Evolutionary conservation across 2,329 filamentous ascomycete genomes (phyloP), one percentile per base, ranked within the genome.

Genomic region (Scedosporium boydii): DNA sequence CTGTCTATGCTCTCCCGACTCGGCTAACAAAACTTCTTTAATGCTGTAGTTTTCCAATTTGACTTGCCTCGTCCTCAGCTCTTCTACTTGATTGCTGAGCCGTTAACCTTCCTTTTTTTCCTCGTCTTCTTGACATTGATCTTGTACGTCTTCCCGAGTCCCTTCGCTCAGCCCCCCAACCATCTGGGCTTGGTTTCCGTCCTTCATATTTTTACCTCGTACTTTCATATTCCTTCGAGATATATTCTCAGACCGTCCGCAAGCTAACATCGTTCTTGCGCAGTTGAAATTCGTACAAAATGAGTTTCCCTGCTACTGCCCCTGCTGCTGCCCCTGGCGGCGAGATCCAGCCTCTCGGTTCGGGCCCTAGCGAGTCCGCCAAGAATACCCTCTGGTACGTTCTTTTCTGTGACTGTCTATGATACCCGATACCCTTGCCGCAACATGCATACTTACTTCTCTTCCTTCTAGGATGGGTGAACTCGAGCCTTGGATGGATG

Each of bases 401-500:
- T 29, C 6, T 18, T 10, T 14, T 23, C 7, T 14, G n/a, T 60
- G 57, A 38, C 57, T 23, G 18, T 51, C 12, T 26, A 9, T 16
- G 23, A 38, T 55, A 56, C 18, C 14, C 38, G 23, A 38, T 55
- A 56, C 18, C 14, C 38, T 41, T 18, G 51, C 18, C 21, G 27
- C 7, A 46, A 29, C 12, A 38, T 23, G 18, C 44, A 46, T 2
- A 2, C 53, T 34, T 27, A 27, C 23, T 59, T 18, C n/a, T n/a
- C 41, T 27, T 63, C 59, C 59, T 27, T 46, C 12, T 65, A 96
- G 93, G 93, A 99, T 99, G 95, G 95, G 95, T 69, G 95, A 99
- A 76, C 88, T 99, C 66, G 93, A 98, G 77, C 91, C 92, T 29
- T 99, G 95, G 95, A 98, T 99, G 79, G 95, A 99, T 70, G 95